Evolutionary conservation across 345 rosid species (phyloP).

Genomic region (Excoecaria agallocha): DNA sequence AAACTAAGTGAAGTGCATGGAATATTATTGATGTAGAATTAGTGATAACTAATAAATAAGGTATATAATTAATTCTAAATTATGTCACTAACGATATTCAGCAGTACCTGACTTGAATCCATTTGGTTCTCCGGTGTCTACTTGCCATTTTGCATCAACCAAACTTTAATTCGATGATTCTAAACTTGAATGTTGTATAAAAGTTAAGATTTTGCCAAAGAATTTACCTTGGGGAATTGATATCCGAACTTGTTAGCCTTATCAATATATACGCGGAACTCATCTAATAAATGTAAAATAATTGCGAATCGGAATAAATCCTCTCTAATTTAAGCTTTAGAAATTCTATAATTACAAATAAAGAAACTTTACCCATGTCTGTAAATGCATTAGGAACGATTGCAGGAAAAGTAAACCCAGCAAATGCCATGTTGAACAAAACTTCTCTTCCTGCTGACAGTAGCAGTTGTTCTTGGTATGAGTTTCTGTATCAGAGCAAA

Average conservation of each 20-base stretch:
- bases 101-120: no score
- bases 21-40: no score
- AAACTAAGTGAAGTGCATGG: no score
- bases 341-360: not conserved
- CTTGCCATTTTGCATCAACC: no score
- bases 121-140: no score
- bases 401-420: slow-evolving; percentile 47
- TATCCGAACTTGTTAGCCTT: slow-evolving; percentile 76
- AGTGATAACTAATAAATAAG: no score
- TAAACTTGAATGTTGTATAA: no score
- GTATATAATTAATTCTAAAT: no score
- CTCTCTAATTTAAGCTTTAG: not conserved
- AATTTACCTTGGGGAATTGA: slow-evolving; percentile 69
- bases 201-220: no score
- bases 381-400: slow-evolving; percentile 41
- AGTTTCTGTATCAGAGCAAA: slow-evolving; percentile 21
- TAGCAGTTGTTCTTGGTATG: slow-evolving; percentile 4
- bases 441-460: slow-evolving; percentile 47
- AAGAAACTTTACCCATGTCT: slow-evolving; percentile 21
- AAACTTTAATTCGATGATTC: no score
- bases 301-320: not conserved
- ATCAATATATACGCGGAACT: slow-evolving; percentile 55
- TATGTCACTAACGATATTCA: no score
- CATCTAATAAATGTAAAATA: no score
- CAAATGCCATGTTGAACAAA: slow-evolving; percentile 46